These are phyloP conservation scores for Entamoeba histolytica DNA, from an alignment of 208 protist species.

Conservation along the genomic window DNA sequence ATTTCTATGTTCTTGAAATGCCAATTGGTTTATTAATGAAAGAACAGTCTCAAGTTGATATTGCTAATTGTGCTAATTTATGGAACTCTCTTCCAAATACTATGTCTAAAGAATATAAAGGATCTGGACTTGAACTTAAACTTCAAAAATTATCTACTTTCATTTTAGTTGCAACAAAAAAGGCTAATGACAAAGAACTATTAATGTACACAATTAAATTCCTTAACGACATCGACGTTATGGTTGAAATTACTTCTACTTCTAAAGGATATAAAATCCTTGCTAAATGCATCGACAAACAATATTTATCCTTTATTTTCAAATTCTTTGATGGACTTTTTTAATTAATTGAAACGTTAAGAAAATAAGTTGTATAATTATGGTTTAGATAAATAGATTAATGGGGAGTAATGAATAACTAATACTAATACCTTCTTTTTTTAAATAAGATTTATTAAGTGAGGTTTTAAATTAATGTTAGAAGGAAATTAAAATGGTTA, in stretches of 20 bases:
- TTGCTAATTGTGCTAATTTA: not conserved
- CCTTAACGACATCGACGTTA: not conserved
- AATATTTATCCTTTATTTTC: not conserved
- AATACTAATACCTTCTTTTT: too few relatives aligned
- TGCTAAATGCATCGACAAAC: not conserved
- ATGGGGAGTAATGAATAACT: too few relatives aligned
- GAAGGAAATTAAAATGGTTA: too few relatives aligned
- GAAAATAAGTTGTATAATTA: too few relatives aligned
- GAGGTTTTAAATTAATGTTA: too few relatives aligned
- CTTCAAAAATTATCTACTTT: not conserved
- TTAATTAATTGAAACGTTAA: not conserved
- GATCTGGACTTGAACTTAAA: not conserved
- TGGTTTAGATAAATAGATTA: too few relatives aligned
- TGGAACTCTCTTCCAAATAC: not conserved
- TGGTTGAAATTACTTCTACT: not conserved
- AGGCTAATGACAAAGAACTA: not conserved
- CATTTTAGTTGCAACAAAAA: not conserved
- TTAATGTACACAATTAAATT: not conserved
- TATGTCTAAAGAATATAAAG: not conserved
- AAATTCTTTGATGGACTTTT: not conserved
- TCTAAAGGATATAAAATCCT: not conserved
- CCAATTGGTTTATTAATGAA: not conserved
- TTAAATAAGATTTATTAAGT: too few relatives aligned
- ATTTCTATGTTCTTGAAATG: not conserved
- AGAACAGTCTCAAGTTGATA: not conserved